Percentiles rank a stretch among this genome's conserved stretches.
These are phyloP conservation scores for Aspergillus bombycis DNA, from an alignment of 2,329 filamentous ascomycete species.

Conservation along the genomic window DNA sequence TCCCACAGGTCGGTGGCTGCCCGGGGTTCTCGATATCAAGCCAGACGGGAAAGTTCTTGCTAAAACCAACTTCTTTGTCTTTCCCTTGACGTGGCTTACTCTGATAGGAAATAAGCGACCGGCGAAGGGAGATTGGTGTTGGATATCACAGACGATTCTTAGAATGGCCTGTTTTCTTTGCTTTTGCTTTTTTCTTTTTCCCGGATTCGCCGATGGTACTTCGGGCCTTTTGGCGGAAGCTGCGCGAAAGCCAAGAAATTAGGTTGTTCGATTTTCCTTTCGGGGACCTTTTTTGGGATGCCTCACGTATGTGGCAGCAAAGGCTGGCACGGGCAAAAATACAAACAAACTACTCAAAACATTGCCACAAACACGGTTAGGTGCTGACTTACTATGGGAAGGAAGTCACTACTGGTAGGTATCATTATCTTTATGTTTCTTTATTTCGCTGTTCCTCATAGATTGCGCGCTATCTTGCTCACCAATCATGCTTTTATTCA, in stretches of 20 bases:
- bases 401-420: background rate
- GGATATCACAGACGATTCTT: background rate
- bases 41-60: background rate
- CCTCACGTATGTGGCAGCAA: slow-evolving; percentile 1
- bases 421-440: background rate
- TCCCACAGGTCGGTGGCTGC: slow-evolving; percentile 9
- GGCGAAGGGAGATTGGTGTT: background rate
- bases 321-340: too few species aligned
- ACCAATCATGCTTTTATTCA: too few species aligned
- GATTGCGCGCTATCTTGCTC: background rate
- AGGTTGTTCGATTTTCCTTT: background rate
- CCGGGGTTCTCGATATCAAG: slow-evolving; percentile 9
- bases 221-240: slow-evolving; percentile 4
- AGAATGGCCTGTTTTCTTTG: background rate
- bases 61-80: slow-evolving; percentile 1
- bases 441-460: background rate
- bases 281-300: background rate
- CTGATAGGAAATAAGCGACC: slow-evolving; percentile 8
- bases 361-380: too few species aligned
- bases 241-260: slow-evolving; percentile 13
- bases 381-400: too few species aligned
- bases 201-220: slow-evolving; percentile 2
- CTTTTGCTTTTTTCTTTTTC: slow-evolving; percentile 2
- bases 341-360: background rate
- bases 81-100: slow-evolving; percentile 12